phyloP scores from a whole-genome alignment of 2,329 filamentous ascomycete species.

The Calonectria pseudoturangicola region DNA sequence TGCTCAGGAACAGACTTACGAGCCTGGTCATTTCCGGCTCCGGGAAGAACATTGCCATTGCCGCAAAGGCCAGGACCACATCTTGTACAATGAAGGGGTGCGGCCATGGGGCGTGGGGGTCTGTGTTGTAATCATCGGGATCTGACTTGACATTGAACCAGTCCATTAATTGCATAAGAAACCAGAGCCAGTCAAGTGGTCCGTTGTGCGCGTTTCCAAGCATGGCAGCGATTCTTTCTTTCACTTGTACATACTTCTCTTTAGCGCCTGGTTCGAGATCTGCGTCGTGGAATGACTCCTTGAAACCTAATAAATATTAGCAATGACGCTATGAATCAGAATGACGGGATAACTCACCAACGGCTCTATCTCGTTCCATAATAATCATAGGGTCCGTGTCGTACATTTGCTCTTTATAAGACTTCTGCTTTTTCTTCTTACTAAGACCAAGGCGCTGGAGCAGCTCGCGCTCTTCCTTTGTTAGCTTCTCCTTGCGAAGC shows the following conservation, averaged over 20 bases:
- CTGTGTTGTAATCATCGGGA: constrained; percentile 41
- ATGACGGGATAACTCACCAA: constrained; percentile 40
- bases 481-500: constrained; percentile 24
- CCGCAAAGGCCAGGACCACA: constrained; percentile 50
- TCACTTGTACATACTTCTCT: constrained; percentile 43
- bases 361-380: constrained; percentile 53
- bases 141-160: constrained; percentile 50
- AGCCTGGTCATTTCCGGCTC: constrained; percentile 19
- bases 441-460: constrained; percentile 40
- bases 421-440: constrained; percentile 13
- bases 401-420: constrained; percentile 32
- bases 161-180: constrained; percentile 48
- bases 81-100: constrained; percentile 54
- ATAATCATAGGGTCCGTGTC: constrained; percentile 44
- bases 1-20: constrained; percentile 48
- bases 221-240: constrained; percentile 46
- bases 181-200: constrained; percentile 50
- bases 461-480: constrained; percentile 23
- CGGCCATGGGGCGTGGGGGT: constrained; percentile 50
- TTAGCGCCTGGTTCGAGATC: constrained; percentile 54
- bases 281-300: constrained; percentile 53
- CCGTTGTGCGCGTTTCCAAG: constrained; percentile 40
- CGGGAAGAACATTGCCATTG: constrained; percentile 56
- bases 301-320: constrained; percentile 48
- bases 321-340: rapidly evolving